Conservation (phyloP, 164 flowering plant species). For the Protea cynaroides region DNA sequence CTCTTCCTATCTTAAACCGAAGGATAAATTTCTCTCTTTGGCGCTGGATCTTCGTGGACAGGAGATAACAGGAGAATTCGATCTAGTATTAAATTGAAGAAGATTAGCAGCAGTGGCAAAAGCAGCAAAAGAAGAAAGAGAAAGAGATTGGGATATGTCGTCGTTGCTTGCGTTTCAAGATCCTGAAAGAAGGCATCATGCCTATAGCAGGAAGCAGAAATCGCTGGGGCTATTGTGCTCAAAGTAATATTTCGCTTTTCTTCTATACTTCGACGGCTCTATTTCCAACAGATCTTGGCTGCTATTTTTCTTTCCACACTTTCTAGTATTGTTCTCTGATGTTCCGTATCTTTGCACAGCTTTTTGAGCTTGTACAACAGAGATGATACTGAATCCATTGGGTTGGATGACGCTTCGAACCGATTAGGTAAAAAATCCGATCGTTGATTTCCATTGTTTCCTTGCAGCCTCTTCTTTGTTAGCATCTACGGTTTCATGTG, state of each 20-base stretch:
- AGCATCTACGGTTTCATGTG: neutral
- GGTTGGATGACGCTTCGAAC: conserved; percentile 78
- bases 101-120: neutral
- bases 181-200: conserved; percentile 28
- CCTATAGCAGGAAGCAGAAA: conserved; percentile 81
- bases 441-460: neutral
- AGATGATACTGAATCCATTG: conserved; percentile 60
- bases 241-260: conserved; percentile 37
- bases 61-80: neutral
- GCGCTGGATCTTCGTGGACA: neutral
- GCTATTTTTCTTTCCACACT: neutral
- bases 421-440: conserved; percentile 44
- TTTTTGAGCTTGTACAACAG: conserved; percentile 77
- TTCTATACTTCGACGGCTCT: neutral
- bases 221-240: conserved; percentile 87
- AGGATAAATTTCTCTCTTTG: neutral
- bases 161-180: conserved; percentile 5
- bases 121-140: neutral
- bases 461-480: neutral
- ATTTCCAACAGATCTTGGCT: neutral
- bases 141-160: conserved; percentile 5
- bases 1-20: conserved; percentile 1
- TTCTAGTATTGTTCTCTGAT: neutral
- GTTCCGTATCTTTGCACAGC: conserved; percentile 28
- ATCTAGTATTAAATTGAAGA: neutral